Percentiles rank a stretch among this genome's conserved stretches.
Conservation (phyloP, 306 rosid species). For the Medicago truncatula region MtrunA17r5.0-ANR NC_053049.1:34277501-34278000, state of each 20-base stretch:
- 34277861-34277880: no score
- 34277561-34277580: constrained; percentile 5
- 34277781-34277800: constrained; percentile 50
- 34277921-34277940: not conserved
- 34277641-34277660: constrained; percentile 57
- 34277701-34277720: constrained; percentile 46
- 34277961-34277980: not conserved
- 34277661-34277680: constrained; percentile 63
- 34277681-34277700: constrained; percentile 44
- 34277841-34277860: constrained; percentile 6
- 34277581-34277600: no score
- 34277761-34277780: constrained; percentile 69
- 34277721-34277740: constrained; percentile 44
- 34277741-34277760: constrained; percentile 51
- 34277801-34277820: constrained; percentile 60
- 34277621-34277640: constrained; percentile 66
- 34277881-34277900: not conserved
- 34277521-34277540: constrained; percentile 19
- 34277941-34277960: constrained; percentile 3
- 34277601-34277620: not conserved
- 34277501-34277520: not conserved
- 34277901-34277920: not conserved
- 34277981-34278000: not conserved
- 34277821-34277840: not conserved
- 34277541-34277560: constrained; percentile 24